Conservation (phyloP, 331 rosid genomes). For the Malus hybrid region DNA sequence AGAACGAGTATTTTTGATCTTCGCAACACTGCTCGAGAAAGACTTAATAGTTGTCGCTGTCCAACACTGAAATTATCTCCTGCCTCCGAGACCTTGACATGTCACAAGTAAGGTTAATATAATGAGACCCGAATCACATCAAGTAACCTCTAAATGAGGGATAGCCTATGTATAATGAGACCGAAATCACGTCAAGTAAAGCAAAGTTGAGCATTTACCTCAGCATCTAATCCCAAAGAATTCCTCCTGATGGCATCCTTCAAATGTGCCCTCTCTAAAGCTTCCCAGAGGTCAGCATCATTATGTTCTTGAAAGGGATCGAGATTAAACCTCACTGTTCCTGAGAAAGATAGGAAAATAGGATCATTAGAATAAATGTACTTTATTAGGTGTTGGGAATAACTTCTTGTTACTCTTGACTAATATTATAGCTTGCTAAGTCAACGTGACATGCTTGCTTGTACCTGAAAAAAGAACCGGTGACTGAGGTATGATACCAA, state of each 20-base stretch:
- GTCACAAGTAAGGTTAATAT: background rate
- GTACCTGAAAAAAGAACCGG: constrained; percentile 47
- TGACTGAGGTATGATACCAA: constrained; percentile 43
- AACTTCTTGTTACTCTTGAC: background rate
- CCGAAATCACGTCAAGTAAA: background rate
- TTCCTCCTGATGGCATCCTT: constrained; percentile 43
- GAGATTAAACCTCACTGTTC: constrained; percentile 47
- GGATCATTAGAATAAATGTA: background rate
- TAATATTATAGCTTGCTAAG: background rate
- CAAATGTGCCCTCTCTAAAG: constrained; percentile 49
- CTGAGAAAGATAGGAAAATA: constrained; percentile 10
- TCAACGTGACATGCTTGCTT: background rate
- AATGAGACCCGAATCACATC: background rate
- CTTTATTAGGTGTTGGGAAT: background rate
- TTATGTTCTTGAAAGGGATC: constrained; percentile 45
- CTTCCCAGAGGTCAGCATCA: constrained; percentile 50
- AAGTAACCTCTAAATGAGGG: background rate
- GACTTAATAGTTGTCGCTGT: constrained; percentile 52
- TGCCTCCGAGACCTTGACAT: constrained; percentile 45
- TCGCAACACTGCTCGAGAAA: constrained; percentile 50
- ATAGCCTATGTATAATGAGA: background rate
- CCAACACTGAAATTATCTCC: constrained; percentile 62
- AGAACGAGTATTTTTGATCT: constrained; percentile 49
- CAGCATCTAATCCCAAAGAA: constrained; percentile 38
- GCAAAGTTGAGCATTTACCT: constrained; percentile 26